Evolutionary conservation across 768 basidiomycete genomes (phyloP), one percentile per base, ranked within the genome.

Genomic region (Phlegmacium glaucopus): DNA sequence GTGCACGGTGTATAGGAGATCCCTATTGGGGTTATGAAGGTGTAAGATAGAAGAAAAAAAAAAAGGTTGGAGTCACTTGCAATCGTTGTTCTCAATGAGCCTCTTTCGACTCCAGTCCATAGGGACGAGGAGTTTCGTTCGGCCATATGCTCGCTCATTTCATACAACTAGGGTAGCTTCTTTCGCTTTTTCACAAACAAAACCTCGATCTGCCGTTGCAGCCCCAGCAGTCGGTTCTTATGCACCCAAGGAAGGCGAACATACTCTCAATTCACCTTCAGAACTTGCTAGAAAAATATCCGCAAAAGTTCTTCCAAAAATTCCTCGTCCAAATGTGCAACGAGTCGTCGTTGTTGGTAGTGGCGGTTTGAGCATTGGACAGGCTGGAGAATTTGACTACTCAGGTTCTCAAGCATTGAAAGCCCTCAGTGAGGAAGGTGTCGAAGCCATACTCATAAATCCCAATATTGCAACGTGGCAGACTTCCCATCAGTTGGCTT

Each of bases 381-480:
- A 99, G 67, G 96, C 96, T 4, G 96, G 96, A 66, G 96, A 99
- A 71, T 99, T 99, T 67, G 96, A 99, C 66, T 99, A 99, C 66
- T 97, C 95, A 15, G 96, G 96, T 39, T 97, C 95, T 6, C 96
- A 99, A 69, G 96, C 96, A 9, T 83, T 99, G 69, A 98, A 99
- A 67, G 96, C 96, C 12, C 83, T 99, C 44, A 83, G 86, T 57
- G 96, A 99, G 67, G 92, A 94, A 65, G 94, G 94, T 44, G 85
- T 99, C 43, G 80, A 89, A 47, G 90, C 93, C 27, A 85, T 99
- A 53, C 84, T 99, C 53, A 92, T 99, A 67, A 99, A 98, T 68
- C 96, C 96, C 39, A 98, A 99, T 64, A 97, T 98, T 54, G 95
- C 96, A 36, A 98, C 96, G 26, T 97, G 95, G 87, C 96, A 99